A percentile compares a stretch with the other conserved stretches of the same genome.
These are phyloP conservation scores for Zygoascus biomembranicola DNA, from an alignment of 805 yeast genomes.

Conservation along the genomic window DNA sequence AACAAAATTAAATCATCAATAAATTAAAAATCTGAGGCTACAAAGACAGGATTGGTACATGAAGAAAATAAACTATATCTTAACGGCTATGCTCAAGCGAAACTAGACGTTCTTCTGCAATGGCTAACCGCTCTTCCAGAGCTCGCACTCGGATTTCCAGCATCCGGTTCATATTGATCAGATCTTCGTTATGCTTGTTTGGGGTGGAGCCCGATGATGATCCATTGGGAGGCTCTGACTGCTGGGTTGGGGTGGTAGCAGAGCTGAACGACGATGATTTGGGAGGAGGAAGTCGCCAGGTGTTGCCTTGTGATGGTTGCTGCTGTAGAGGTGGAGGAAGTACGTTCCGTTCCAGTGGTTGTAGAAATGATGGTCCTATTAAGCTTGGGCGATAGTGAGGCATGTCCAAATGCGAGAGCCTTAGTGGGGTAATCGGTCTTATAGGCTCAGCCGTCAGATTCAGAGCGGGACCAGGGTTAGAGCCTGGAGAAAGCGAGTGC, in stretches of 20 bases:
- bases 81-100: constrained; percentile 11
- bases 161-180: constrained; percentile 19
- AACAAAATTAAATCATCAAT: neutral
- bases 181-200: constrained; percentile 10
- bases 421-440: neutral
- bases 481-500: neutral
- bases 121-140: constrained; percentile 25
- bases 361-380: constrained; percentile 3
- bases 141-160: constrained; percentile 24
- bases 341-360: neutral
- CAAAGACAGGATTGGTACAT: neutral
- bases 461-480: neutral
- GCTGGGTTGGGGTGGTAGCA: neutral
- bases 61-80: neutral
- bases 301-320: neutral
- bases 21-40: neutral
- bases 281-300: neutral
- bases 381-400: constrained; percentile 5
- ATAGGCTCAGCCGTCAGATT: neutral
- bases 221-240: neutral
- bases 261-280: neutral
- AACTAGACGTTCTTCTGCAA: constrained; percentile 24
- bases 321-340: neutral
- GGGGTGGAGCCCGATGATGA: neutral
- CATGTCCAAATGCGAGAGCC: neutral